A percentile compares a stretch with the other conserved stretches of the same genome.
Conservation (phyloP, 2,329 filamentous ascomycete species). For the Cephalotrichum gorgonifer region DNA sequence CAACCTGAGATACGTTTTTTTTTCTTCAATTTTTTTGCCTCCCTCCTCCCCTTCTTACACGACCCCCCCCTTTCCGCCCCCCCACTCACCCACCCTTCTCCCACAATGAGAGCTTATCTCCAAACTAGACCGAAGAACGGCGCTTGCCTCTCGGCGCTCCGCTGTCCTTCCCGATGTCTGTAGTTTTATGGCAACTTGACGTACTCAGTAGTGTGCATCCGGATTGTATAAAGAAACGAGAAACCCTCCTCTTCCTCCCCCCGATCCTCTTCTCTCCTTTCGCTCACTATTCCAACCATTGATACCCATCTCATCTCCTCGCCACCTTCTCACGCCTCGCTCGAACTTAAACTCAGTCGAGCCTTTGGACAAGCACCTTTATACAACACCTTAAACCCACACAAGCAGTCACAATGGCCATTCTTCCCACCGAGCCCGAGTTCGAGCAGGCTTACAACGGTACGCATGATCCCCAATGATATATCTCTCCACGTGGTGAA, state of each 20-base stretch:
- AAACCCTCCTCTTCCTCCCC: background rate
- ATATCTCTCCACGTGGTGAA: background rate
- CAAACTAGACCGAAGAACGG: background rate
- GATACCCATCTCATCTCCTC: background rate
- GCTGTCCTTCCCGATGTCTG: background rate
- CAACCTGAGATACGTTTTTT: background rate
- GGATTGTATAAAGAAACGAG: background rate
- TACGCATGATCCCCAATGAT: slow-evolving; percentile 27
- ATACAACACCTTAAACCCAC: slow-evolving; percentile 2
- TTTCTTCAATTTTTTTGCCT: background rate
- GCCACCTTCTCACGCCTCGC: background rate
- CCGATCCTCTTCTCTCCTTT: background rate
- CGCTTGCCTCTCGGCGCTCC: too few species aligned
- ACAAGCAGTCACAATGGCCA: slow-evolving; percentile 52
- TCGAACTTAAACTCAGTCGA: background rate
- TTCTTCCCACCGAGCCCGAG: slow-evolving; percentile 83
- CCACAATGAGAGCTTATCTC: background rate
- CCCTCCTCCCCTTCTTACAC: background rate
- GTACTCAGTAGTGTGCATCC: too few species aligned
- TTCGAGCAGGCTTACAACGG: slow-evolving; percentile 98
- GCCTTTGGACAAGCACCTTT: background rate
- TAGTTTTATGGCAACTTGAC: too few species aligned
- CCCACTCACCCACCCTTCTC: too few species aligned
- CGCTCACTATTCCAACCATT: background rate
- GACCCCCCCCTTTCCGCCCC: background rate